Base-by-base conservation (phyloP, 192 early-diverging fungal species). In the Backusella tarrabulga region DNA sequence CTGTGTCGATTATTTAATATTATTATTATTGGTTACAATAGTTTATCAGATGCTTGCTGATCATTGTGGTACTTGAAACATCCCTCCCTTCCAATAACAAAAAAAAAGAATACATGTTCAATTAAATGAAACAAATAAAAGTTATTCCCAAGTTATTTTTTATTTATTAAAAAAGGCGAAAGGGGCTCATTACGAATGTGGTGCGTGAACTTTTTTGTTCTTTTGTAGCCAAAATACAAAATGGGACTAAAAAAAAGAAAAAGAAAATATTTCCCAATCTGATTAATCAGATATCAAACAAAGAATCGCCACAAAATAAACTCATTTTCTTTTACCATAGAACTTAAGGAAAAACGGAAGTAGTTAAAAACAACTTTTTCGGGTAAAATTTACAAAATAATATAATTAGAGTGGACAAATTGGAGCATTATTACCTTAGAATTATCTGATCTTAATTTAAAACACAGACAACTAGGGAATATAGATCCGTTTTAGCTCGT, bases 371-470 rank as follows among this genome's bases (percentile, higher is more conserved):
- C 9, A 29, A 29, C 56, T 29, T 14, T 63, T 63, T 63, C 56
- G 56, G 56, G 56, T 63, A 63, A 63, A 63, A 12, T 63, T 29
- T 63, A 63, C 56, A 63, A 63, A 63, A 63, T 63, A 63, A 63
- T 63, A 63, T 12, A 63, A 63, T 63, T 63, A 26, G 21, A 63
- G 3, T 29, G 26, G 56, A 63, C 56, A 63, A 63, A 63, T 63
- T 63, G 26, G 56, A 23, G 56, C 6, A 63, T 32, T 63, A 63
- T 26, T 63, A 29, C 56, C 56, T 63, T 26, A 7, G 23, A 63
- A 29, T 63, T 63, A 63, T 63, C 56, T 63, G 56, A 63, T 63
- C 26, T 63, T 29, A 26, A 29, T 23, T 63, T 63, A 29, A 32
- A 63, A 63, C 23, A 9, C 56, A 63, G 56, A 63, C 21, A 21